A percentile compares a stretch with the other conserved stretches of the same genome.
Conservation (phyloP, 2,329 filamentous ascomycete genomes). For the Sporothrix humicola region DNA sequence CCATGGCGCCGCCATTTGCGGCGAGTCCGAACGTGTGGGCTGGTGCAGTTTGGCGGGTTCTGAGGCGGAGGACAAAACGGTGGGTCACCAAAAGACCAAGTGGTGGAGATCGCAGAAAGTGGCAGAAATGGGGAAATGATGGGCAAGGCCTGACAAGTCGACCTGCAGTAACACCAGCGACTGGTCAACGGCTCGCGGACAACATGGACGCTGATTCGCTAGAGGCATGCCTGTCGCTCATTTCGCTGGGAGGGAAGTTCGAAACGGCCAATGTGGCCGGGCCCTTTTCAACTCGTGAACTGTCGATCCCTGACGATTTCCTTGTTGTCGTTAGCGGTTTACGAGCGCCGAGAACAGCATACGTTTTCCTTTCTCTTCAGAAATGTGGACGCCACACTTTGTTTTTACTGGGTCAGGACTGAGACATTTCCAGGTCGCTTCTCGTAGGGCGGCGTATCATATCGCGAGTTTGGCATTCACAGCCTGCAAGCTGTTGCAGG, state of each 20-base stretch:
- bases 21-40: conserved; percentile 23
- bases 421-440: background rate
- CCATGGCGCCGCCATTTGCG: conserved; percentile 9
- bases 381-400: too few species aligned
- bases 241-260: background rate
- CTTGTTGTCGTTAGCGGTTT: too few species aligned
- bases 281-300: too few species aligned
- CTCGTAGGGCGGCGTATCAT: conserved; percentile 25
- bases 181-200: background rate
- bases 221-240: background rate
- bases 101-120: background rate
- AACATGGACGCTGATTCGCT: background rate
- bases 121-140: conserved; percentile 9
- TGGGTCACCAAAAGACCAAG: background rate
- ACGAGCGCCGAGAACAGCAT: too few species aligned
- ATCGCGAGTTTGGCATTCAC: background rate
- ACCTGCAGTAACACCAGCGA: conserved; percentile 4
- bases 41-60: background rate
- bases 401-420: background rate
- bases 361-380: background rate
- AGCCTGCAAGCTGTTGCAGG: background rate
- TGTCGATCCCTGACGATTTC: background rate
- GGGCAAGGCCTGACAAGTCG: background rate
- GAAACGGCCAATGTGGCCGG: background rate
- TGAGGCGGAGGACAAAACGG: background rate